Conservation (phyloP, 192 early-diverging fungal species). For the Coemansia reversa region DNA sequence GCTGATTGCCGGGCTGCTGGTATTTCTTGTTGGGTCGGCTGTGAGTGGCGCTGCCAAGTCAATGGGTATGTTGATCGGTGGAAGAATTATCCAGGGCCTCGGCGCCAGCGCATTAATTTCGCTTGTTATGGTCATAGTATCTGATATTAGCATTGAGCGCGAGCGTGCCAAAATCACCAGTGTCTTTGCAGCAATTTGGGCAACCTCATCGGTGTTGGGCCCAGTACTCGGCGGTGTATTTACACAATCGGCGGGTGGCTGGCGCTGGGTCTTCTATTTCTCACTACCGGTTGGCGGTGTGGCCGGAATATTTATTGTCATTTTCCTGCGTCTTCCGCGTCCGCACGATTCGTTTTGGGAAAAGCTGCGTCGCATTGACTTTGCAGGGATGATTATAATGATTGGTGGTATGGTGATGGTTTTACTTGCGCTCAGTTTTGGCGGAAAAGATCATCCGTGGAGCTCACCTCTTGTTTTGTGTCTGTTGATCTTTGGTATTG, state of each 20-base stretch:
- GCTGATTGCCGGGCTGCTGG: constrained; percentile 52
- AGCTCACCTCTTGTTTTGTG: constrained; percentile 59
- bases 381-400: constrained; percentile 58
- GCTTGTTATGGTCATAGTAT: constrained; percentile 62
- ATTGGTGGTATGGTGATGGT: constrained; percentile 60
- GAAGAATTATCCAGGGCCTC: constrained; percentile 62
- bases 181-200: constrained; percentile 58
- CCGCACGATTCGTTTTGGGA: constrained; percentile 29
- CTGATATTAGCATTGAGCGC: constrained; percentile 62
- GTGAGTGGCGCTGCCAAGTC: constrained; percentile 53
- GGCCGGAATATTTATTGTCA: constrained; percentile 35
- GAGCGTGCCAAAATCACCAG: constrained; percentile 61
- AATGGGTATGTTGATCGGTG: constrained; percentile 66
- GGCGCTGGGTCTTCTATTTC: constrained; percentile 63
- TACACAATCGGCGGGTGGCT: constrained; percentile 40
- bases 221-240: constrained; percentile 62
- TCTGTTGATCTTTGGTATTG: constrained; percentile 52
- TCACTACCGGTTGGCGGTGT: constrained; percentile 50
- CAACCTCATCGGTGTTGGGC: constrained; percentile 58
- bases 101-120: constrained; percentile 66
- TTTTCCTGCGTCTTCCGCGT: constrained; percentile 40
- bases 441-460: constrained; percentile 75
- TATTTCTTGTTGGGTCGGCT: constrained; percentile 58
- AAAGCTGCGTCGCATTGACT: constrained; percentile 66
- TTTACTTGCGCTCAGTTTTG: constrained; percentile 70